Percentiles rank a stretch among this genome's conserved stretches.
Evolutionary conservation across 805 yeast genomes (phyloP).

Genomic region (Yarrowia deformans): DNA sequence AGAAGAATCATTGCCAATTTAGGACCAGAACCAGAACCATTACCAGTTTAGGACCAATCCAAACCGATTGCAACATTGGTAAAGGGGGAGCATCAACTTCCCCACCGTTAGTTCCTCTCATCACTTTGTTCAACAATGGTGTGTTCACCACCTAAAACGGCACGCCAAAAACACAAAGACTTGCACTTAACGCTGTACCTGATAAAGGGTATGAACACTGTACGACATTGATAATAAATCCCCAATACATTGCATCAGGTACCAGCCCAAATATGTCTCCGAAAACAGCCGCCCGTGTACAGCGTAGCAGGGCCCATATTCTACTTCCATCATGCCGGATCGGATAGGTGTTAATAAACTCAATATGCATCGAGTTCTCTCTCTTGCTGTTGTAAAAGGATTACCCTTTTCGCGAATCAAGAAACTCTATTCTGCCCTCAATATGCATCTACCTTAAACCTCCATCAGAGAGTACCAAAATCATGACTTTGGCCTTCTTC

Average conservation of each 20-base stretch:
- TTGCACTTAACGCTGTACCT: background rate
- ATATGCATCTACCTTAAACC: constrained; percentile 22
- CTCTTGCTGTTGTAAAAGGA: background rate
- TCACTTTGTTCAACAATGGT: too few species aligned
- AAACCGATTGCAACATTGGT: too few species aligned
- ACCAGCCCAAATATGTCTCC: background rate
- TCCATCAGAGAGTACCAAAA: background rate
- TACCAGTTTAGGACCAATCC: too few species aligned
- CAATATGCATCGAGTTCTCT: background rate
- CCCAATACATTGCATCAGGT: background rate
- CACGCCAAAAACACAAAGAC: too few species aligned
- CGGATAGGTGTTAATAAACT: background rate
- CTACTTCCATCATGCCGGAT: background rate
- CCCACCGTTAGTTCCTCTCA: too few species aligned
- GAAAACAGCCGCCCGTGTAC: background rate
- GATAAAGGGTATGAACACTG: constrained; percentile 5
- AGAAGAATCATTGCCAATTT: too few species aligned
- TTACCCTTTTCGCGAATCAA: background rate
- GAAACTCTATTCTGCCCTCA: background rate
- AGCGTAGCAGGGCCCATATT: background rate
- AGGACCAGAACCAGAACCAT: too few species aligned
- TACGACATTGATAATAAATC: background rate
- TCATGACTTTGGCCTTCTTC: constrained; percentile 33
- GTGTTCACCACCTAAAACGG: too few species aligned
- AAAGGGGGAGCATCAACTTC: too few species aligned